Evolutionary conservation across 2,329 filamentous ascomycete genomes (phyloP).

Genomic region (Exserohilum turcica): DNA sequence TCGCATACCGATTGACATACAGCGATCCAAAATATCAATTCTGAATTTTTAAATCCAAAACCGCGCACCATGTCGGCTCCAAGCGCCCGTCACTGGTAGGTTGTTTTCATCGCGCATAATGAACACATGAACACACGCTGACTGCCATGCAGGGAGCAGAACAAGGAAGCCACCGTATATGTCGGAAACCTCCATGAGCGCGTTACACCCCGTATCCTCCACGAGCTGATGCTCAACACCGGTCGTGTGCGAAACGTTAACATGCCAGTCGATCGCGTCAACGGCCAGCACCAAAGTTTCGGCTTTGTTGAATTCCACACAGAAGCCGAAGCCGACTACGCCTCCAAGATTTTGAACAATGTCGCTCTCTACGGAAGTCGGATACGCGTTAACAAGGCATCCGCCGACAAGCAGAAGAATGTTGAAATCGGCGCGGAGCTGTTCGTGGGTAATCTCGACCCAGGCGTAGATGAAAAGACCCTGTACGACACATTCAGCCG

Average conservation of each 20-base stretch:
- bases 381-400: slow-evolving; percentile 93
- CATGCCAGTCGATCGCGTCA: slow-evolving; percentile 96
- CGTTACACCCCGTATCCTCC: slow-evolving; percentile 85
- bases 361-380: slow-evolving; percentile 92
- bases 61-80: slow-evolving; percentile 60
- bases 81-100: slow-evolving; percentile 76
- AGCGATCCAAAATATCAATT: slow-evolving; percentile 1
- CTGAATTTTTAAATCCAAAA: not conserved
- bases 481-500: slow-evolving; percentile 94
- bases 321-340: slow-evolving; percentile 95
- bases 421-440: slow-evolving; percentile 95
- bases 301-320: slow-evolving; percentile 98
- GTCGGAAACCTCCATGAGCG: slow-evolving; percentile 98
- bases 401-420: slow-evolving; percentile 90
- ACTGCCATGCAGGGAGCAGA: slow-evolving; percentile 66
- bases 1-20: not conserved
- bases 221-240: slow-evolving; percentile 98
- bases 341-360: slow-evolving; percentile 94
- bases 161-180: slow-evolving; percentile 97
- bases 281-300: slow-evolving; percentile 95
- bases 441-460: slow-evolving; percentile 93
- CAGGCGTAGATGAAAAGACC: slow-evolving; percentile 92
- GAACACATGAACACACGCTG: slow-evolving; percentile 13
- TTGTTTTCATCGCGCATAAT: not conserved
- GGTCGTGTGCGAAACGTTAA: slow-evolving; percentile 98